Evolutionary conservation across 2,329 filamentous ascomycete species (phyloP).

Genomic region (Exophiala bonariae): DNA sequence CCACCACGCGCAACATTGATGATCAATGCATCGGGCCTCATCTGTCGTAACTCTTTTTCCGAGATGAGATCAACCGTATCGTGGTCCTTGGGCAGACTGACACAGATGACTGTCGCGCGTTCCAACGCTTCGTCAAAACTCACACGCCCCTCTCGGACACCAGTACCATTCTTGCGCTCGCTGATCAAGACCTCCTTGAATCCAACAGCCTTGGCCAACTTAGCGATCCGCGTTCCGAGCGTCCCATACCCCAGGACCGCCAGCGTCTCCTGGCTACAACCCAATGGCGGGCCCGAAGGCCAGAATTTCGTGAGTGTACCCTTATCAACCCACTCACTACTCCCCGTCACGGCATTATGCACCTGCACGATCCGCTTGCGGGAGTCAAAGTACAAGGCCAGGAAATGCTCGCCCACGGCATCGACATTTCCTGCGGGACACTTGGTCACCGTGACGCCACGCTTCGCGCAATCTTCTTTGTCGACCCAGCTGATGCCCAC

Average conservation of each 20-base stretch:
- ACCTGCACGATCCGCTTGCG: slow-evolving; percentile 42
- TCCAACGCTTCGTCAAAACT: slow-evolving; percentile 34
- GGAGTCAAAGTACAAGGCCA: slow-evolving; percentile 51
- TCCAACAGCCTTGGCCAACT: slow-evolving; percentile 45
- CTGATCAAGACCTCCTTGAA: slow-evolving; percentile 50
- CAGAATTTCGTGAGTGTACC: slow-evolving; percentile 36
- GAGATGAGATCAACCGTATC: slow-evolving; percentile 37
- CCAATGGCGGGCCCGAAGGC: slow-evolving; percentile 40
- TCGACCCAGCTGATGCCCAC: slow-evolving; percentile 51
- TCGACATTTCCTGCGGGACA: slow-evolving; percentile 50
- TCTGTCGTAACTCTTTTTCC: slow-evolving; percentile 43
- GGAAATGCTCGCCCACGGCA: slow-evolving; percentile 51
- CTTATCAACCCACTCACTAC: slow-evolving; percentile 42
- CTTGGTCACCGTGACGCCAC: slow-evolving; percentile 48
- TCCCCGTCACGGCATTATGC: slow-evolving; percentile 34
- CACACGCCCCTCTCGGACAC: slow-evolving; percentile 12
- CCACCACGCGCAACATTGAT: slow-evolving; percentile 54
- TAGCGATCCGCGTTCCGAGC: slow-evolving; percentile 49
- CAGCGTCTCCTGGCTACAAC: slow-evolving; percentile 49
- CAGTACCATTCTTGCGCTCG: slow-evolving; percentile 40
- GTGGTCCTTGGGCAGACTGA: slow-evolving; percentile 33
- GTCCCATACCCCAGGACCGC: slow-evolving; percentile 53
- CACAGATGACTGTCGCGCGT: slow-evolving; percentile 33
- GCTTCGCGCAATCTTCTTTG: slow-evolving; percentile 42
- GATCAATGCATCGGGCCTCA: slow-evolving; percentile 46